Evolutionary conservation across 768 basidiomycete species (phyloP), one percentile per base, ranked within the genome.

Genomic region (Phylloporus sp.): DNA sequence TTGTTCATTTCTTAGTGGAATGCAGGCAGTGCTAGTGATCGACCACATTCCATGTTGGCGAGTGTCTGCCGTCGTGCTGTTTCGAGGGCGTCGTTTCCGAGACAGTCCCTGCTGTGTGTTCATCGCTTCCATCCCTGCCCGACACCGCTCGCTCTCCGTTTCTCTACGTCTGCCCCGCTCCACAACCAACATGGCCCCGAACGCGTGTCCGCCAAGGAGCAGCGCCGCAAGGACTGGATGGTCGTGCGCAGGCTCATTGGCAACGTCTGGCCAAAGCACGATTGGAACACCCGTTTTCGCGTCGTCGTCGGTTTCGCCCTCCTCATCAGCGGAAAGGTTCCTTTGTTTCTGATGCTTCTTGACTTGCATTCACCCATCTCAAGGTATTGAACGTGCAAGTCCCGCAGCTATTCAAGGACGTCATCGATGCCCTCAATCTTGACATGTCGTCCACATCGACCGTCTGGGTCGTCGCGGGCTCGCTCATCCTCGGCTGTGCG

Each of bases 311-410:
- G 95, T 0, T 80, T 99, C 45, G 80, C 73, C 0, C 70, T 98
- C 55, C 74, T 97, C 39, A 76, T 97, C 40, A 73, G 79, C 15
- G 93, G 91, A 46, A 99, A 99, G 80, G 91, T 94, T 47, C 49
- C 77, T 27, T 53, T 11, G 2, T 45, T 22, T 16, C 28, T 18
- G 24, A 39, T 22, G 6, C 36, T 3, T 10, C 34, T 22, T 12
- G 11, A 41, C 20, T 43, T 16, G 9, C 35, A 22, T 10, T 55
- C 47, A 62, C 23, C 7, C 5, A n/a, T 12, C 13, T 4, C 39
- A 49, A 94, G 93, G 72, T 97, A 39, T 72, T 97, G 50, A 99
- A 97, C 66, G 97, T 99, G 1, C 95, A 98, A 77, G 95, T 99
- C n/a, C 97, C 97, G 1, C 81, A 91, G 58, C 73, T 98, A 54